Conservation (phyloP, 2,329 filamentous ascomycete species). For the Pezicula carpinea region DNA sequence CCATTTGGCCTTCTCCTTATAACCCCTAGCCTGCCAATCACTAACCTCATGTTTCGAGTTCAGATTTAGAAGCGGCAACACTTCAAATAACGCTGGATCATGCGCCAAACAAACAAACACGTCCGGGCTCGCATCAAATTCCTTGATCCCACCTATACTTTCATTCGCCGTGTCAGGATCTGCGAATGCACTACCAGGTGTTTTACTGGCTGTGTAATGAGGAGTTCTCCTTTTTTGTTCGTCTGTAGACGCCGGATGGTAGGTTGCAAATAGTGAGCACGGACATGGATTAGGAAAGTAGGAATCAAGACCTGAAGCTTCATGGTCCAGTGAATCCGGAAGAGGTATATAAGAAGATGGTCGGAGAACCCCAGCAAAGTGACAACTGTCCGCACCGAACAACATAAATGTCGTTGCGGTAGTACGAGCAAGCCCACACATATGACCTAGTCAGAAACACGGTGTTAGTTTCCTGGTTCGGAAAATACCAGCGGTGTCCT, state of each 20-base stretch:
- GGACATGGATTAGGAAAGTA: background rate
- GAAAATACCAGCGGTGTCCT: no score
- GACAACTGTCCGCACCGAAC: constrained; percentile 38
- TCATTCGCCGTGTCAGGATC: background rate
- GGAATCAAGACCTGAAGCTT: background rate
- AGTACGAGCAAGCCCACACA: constrained; percentile 37
- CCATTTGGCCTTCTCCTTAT: background rate
- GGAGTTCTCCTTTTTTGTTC: background rate
- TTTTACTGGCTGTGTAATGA: background rate
- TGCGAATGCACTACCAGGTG: background rate
- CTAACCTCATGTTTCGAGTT: background rate
- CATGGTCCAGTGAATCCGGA: background rate
- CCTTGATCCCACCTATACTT: background rate
- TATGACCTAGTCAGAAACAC: constrained; percentile 24
- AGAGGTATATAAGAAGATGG: background rate
- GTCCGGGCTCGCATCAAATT: constrained; percentile 1
- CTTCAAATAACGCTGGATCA: background rate
- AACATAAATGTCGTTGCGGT: constrained; percentile 36
- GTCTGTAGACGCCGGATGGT: background rate
- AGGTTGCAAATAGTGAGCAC: background rate
- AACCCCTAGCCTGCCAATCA: background rate
- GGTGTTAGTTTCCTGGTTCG: no score
- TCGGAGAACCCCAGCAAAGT: constrained; percentile 14
- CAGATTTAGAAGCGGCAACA: background rate
- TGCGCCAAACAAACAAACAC: background rate